Base-by-base conservation (phyloP, 495 filamentous ascomycete species). In the Xylaria flabelliformis region DNA sequence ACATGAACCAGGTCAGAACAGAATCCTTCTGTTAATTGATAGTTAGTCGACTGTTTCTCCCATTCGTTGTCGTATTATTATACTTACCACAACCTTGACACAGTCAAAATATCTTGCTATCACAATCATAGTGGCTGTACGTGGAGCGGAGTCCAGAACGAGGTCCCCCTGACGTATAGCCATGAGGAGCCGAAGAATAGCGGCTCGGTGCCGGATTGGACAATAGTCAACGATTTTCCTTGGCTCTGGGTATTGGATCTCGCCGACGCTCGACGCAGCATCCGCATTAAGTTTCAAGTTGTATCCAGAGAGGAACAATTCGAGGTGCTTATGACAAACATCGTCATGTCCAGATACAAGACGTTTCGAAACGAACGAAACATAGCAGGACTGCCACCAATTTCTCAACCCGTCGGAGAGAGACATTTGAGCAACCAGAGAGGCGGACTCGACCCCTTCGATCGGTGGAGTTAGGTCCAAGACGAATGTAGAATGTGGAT, bases 391-490 rank as follows among this genome's bases (percentile, higher is more conserved):
- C 0, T 74, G 73, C 83, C 86, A 91, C 74, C 83, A 83, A 0
- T 80, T 59, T 58, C 79, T 76, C 10, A 91, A 83, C 9, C 83
- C 83, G 32, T 80, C 79, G 0, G 89, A 85, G 66, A 91, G 87
- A 58, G 87, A 90, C 19, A 91, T 75, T 55, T 87, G 86, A 1
- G 86, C 87, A 51, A 89, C 81, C 67, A 87, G 80, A 15, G 88
- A 84, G 41, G 88, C 85, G 0, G 88, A 85, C 65, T 90, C 89
- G 1, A 91, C 85, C 4, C 90, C 90, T 64, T 88, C 82, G 1
- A 74, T 75, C 0, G 87, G 86, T 19, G 90, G 90, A 1, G 90
- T 91, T 21, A 91, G 82, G 72, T 92, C 90, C 67, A 92, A 74
- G 19, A 91, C 77, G 71, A 85, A 91, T 62, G 69, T 62, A 41